Conservation (phyloP, 208 protist species). For the Trypanosoma brucei region DNA sequence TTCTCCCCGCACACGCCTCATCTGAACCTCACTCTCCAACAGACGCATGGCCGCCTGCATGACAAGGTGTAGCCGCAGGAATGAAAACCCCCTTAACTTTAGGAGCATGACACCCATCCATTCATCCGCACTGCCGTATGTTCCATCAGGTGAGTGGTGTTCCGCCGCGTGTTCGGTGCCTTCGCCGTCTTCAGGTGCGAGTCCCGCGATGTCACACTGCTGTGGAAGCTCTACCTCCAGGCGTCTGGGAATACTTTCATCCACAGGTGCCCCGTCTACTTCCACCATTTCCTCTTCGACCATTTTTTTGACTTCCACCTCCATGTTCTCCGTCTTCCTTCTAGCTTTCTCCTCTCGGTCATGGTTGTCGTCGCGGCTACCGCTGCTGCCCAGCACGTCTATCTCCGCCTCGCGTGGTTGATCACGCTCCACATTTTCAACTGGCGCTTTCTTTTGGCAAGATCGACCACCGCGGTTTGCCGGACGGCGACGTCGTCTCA, state of each 20-base stretch:
- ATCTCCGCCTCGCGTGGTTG: not conserved
- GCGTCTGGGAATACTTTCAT: not conserved
- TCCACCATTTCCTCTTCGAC: constrained; percentile 12
- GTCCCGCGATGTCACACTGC: not conserved
- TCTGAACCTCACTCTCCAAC: constrained; percentile 12
- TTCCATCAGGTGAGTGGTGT: not conserved
- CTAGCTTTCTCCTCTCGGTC: not conserved
- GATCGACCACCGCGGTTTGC: too few relatives aligned
- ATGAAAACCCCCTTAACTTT: constrained; percentile 12
- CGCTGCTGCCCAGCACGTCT: not conserved
- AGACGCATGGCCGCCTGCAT: constrained; percentile 19
- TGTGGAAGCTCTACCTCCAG: not conserved
- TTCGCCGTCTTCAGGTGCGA: not conserved
- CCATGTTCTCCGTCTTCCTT: constrained; percentile 9
- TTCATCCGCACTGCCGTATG: not conserved
- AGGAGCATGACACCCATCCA: constrained; percentile 2
- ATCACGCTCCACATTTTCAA: too few relatives aligned
- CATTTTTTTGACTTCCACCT: constrained; percentile 11
- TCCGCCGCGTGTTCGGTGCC: not conserved
- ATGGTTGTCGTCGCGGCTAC: constrained; percentile 32
- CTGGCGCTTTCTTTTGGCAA: too few relatives aligned
- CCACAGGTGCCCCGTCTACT: not conserved
- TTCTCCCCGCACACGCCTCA: constrained; percentile 8
- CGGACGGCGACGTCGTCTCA: too few relatives aligned
- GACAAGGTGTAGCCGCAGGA: constrained; percentile 19